phyloP scores from a whole-genome alignment of 352 stramenopile species.

The Pythium periplocum region DNA sequence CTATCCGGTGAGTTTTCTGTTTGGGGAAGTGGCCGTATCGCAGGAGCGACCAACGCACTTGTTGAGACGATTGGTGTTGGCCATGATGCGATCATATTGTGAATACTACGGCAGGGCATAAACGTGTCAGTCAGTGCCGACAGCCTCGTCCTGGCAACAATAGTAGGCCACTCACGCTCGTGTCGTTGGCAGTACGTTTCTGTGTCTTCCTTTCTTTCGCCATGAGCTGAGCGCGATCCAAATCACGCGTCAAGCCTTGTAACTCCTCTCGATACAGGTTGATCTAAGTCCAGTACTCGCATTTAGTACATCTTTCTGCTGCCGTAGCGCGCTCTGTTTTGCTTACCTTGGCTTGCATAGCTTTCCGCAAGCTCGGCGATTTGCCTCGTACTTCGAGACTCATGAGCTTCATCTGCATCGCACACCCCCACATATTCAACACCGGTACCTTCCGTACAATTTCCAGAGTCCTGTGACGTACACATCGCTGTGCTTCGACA shows the following conservation, averaged over 20 bases:
- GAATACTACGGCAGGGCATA: conserved; percentile 23
- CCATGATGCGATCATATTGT: conserved; percentile 63
- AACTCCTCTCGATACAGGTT: conserved; percentile 42
- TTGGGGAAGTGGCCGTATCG: not conserved
- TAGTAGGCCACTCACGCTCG: conserved; percentile 18
- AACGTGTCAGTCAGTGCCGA: too few relatives aligned
- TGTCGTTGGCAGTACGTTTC: conserved; percentile 15
- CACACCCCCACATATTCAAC: too few relatives aligned
- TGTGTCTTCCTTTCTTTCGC: conserved; percentile 36
- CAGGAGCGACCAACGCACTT: conserved; percentile 18
- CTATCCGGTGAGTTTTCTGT: not conserved
- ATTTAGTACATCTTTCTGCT: not conserved
- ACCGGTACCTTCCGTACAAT: too few relatives aligned
- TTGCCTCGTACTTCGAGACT: conserved; percentile 67
- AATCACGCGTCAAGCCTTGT: conserved; percentile 56
- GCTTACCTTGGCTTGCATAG: conserved; percentile 64
- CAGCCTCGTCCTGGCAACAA: too few relatives aligned
- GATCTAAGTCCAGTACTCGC: conserved; percentile 3
- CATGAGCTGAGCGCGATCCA: conserved; percentile 70
- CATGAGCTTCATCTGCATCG: conserved; percentile 70
- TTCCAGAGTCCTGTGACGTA: conserved; percentile 14
- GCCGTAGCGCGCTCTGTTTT: not conserved
- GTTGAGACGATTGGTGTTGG: conserved; percentile 60
- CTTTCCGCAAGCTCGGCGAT: conserved; percentile 48
- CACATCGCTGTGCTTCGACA: conserved; percentile 68